Base-by-base conservation (phyloP, 2,329 filamentous ascomycete species). In the Leptographium wingfieldii region DNA sequence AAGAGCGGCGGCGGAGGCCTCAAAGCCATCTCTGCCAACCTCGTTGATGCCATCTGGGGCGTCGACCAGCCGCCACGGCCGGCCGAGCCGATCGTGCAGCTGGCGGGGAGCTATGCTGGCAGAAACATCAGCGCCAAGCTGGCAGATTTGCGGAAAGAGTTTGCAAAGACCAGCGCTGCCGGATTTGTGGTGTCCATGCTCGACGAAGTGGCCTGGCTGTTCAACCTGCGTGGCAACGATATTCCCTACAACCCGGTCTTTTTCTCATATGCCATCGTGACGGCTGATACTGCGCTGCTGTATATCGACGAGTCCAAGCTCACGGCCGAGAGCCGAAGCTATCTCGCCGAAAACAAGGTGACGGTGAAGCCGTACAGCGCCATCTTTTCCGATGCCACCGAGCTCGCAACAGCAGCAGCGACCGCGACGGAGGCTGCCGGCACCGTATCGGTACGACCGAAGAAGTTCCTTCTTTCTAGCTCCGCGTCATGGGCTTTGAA, bases 241-340 rank as follows among this genome's bases (percentile, higher is more conserved):
- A 97, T 99, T 65, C 90, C 91, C 0, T 99, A 94, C 76, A 99
- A 99, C 70, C 94, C 94, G 0, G 94, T 99, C 56, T 97, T 99
- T 77, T 97, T 97, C 74, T 94, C 92, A 19, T 99, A 97, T 68
- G 92, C 92, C 53, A 81, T 94, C 51, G 77, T 99, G 63, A 97
- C 94, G 2, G 83, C 85, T 1, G 85, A 79, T 12, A 77, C 83
- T 1, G 89, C 87, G 29, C 91, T 85, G 1, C 79, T 99, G 5
- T 99, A 96, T 68, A 77, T 97, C 61, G 88, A 97, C 68, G 81
- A 85, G 14, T 80, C 82, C 16, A 96, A 96, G 72, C 74, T 97
- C 33, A 84, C 80, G 40, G 74, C 80, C 3, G 83, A 88, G 56
- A 86, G 84, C 60, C 83, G 81, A 66, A 76, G 78, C 16, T 88